Evolutionary conservation across 1,284 basidiomycete genomes (phyloP).

Genomic region (Sanghuangporus weigelae): DNA sequence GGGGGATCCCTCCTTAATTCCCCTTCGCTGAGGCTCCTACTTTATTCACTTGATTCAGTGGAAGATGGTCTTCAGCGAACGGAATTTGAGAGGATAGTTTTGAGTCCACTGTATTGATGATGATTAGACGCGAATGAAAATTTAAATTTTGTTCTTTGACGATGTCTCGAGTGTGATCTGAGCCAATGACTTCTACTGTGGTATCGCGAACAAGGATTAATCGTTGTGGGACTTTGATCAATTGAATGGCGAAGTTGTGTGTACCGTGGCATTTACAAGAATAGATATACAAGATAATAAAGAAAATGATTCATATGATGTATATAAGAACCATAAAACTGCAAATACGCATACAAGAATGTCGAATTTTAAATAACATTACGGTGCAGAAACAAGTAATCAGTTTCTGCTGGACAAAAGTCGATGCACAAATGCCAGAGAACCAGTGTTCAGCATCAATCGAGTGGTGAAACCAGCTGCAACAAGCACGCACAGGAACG

Average conservation of each 20-base stretch:
- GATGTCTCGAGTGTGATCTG: too few relatives aligned
- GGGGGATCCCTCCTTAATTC: constrained; percentile 11
- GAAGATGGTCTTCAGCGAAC: constrained; percentile 15
- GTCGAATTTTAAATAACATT: too few relatives aligned
- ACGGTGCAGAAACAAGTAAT: not conserved
- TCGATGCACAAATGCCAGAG: not conserved
- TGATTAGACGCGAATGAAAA: not conserved
- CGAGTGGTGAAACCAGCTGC: constrained; percentile 9
- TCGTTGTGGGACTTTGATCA: too few relatives aligned
- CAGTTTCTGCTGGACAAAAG: not conserved
- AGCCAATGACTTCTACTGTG: too few relatives aligned
- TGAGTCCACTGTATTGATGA: not conserved
- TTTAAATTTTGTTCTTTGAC: not conserved
- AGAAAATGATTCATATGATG: not conserved
- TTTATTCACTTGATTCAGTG: constrained; percentile 9
- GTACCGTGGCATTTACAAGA: not conserved
- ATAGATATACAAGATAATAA: not conserved
- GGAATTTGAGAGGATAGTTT: not conserved
- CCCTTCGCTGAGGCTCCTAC: constrained; percentile 15
- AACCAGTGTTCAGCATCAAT: not conserved
- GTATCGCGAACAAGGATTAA: too few relatives aligned
- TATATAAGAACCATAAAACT: not conserved
- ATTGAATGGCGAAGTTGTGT: too few relatives aligned
- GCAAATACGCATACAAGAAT: too few relatives aligned
- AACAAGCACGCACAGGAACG: constrained; percentile 13